Evolutionary conservation across 73 alveolate species (phyloP).

Genomic region (Urostyla sp.): DNA sequence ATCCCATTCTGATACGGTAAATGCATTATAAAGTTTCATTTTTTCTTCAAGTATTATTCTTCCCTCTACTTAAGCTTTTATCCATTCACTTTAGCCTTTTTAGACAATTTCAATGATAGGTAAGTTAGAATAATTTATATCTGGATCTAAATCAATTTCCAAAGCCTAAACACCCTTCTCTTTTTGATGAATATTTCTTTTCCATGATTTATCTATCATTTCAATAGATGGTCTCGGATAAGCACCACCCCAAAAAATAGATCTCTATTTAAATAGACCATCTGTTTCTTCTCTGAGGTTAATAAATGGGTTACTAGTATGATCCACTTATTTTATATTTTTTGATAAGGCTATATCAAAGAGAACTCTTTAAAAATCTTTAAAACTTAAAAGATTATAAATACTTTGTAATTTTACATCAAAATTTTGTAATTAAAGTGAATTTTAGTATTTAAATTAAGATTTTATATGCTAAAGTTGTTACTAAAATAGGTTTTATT

Average conservation of each 20-base stretch:
- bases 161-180: constrained; percentile 13
- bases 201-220: constrained; percentile 40
- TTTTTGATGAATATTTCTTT: background rate
- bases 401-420: background rate
- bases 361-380: constrained; percentile 24
- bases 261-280: constrained; percentile 9
- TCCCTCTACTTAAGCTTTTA: no score
- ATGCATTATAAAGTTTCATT: no score
- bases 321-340: constrained; percentile 4
- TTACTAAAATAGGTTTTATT: background rate
- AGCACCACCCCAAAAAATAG: constrained; percentile 17
- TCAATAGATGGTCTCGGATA: constrained; percentile 48
- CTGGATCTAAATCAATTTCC: constrained; percentile 20
- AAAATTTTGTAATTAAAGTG: background rate
- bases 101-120: no score
- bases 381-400: background rate
- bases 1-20: no score
- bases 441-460: background rate
- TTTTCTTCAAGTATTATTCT: no score
- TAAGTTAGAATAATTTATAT: constrained; percentile 17
- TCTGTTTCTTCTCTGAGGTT: constrained; percentile 2
- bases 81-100: no score
- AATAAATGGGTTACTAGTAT: constrained; percentile 7
- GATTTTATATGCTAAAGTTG: background rate
- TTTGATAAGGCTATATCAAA: constrained; percentile 28